Conservation (phyloP, 1,284 basidiomycete species). For the Papiliotrema fonsecae region DNA sequence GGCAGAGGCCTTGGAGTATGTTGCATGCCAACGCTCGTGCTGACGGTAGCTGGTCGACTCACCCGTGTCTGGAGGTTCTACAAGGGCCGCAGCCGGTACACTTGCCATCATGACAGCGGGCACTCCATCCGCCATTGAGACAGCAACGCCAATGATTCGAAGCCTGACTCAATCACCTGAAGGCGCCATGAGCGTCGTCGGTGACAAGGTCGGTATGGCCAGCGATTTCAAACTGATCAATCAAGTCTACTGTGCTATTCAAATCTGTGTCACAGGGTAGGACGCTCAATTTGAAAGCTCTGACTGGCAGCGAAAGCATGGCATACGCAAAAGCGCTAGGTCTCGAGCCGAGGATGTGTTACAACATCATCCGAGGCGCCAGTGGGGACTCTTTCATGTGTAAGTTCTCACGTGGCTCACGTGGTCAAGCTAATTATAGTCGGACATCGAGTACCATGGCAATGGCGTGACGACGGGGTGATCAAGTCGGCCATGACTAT, state of each 20-base stretch:
- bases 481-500: slow-evolving; percentile 43
- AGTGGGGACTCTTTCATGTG: slow-evolving; percentile 48
- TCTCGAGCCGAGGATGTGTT: slow-evolving; percentile 35
- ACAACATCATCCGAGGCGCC: slow-evolving; percentile 34
- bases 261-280: slow-evolving; percentile 29
- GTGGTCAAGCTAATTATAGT: slow-evolving; percentile 12
- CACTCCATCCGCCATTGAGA: slow-evolving; percentile 19
- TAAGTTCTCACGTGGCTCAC: slow-evolving; percentile 8
- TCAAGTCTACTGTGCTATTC: slow-evolving; percentile 37
- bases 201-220: slow-evolving; percentile 26
- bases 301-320: slow-evolving; percentile 34
- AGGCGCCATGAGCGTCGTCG: slow-evolving; percentile 32
- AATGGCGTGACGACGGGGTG: slow-evolving; percentile 28
- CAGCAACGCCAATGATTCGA: slow-evolving; percentile 29
- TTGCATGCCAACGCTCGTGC: background rate
- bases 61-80: slow-evolving; percentile 46
- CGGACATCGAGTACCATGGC: slow-evolving; percentile 36
- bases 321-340: slow-evolving; percentile 41
- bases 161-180: slow-evolving; percentile 30
- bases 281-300: background rate
- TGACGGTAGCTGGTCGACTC: slow-evolving; percentile 37
- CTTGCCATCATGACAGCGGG: slow-evolving; percentile 47
- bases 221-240: slow-evolving; percentile 44
- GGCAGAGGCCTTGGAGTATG: slow-evolving; percentile 34
- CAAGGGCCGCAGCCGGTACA: slow-evolving; percentile 40